Base-by-base conservation (phyloP, 2,329 filamentous ascomycete genomes). In the Chalara sp. region DNA sequence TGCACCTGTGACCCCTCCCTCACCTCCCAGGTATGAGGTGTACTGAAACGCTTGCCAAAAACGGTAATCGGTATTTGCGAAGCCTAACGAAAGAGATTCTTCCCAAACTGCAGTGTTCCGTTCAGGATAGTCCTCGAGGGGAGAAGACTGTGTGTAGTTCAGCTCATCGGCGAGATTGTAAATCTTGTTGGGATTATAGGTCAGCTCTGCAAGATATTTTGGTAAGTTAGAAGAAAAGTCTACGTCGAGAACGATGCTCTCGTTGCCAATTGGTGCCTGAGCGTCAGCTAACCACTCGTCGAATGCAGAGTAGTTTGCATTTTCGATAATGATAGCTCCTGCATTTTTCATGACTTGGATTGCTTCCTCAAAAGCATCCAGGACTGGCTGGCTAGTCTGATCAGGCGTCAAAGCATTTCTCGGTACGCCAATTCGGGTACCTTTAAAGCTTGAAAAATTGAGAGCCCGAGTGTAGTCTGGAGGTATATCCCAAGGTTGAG, bases 401-500 rank as follows among this genome's bases (percentile, higher is more conserved):
- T 59, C 64, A 3, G 66, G 57, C 3, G 70, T 68, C 33, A 87
- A 70, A 1, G 78, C 70, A 56, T 85, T 84, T 13, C 77, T 72
- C 0, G 83, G 79, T 4, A 88, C 73, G 4, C 84, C 85, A 30
- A 88, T 80, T 2, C 83, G 74, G 48, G 78, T 78, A 6, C 79
- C 80, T 8, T 66, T 54, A 0, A 86, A 69, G 0, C 74, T 72
- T 10, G 72, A 71, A 21, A 72, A 65, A 21, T 78, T 72, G 60
- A 83, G 79, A 0, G 82, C 78, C 3, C 70, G 72, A 6, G 79
- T 74, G 57, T 87, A 87, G 62, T 87, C 71, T 0, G 83, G 83
- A 1, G 76, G 62, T 0, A 57, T 65, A 28, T 71, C 68, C 53
- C 70, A 74, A 1, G 84, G 84, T 31, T 81, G 83, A 0, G 75